A percentile compares a stretch with the other conserved stretches of the same genome.
These are phyloP conservation scores for Colletotrichum acutatum DNA, from an alignment of 2,329 filamentous ascomycete species.

Conservation along the genomic window DNA sequence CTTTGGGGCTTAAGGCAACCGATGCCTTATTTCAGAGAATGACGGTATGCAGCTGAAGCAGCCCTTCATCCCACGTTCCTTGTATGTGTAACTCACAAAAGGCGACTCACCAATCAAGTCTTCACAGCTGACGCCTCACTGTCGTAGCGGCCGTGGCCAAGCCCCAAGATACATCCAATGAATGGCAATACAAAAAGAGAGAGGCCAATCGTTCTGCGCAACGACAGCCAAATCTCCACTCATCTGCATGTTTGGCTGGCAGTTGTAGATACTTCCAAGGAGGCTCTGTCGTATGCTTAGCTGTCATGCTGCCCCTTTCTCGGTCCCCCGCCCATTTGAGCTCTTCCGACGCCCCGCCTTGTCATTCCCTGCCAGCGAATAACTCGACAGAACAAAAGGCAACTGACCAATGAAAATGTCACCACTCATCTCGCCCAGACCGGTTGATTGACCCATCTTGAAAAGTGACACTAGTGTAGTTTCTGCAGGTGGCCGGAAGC, in stretches of 20 bases:
- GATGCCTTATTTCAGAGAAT: neutral
- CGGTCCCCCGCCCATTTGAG: neutral
- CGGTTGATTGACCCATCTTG: neutral
- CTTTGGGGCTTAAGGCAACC: neutral
- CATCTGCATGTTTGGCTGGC: neutral
- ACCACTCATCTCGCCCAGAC: neutral
- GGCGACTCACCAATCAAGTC: neutral
- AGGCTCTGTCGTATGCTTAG: neutral
- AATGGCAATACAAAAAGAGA: neutral
- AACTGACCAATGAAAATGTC: neutral
- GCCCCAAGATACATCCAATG: neutral
- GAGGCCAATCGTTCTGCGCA: neutral
- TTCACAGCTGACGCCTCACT: neutral
- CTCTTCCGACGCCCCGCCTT: neutral
- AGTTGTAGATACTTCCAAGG: neutral
- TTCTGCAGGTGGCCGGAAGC: neutral
- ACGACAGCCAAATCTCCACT: neutral
- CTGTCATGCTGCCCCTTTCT: neutral
- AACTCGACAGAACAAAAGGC: neutral
- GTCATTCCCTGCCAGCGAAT: neutral
- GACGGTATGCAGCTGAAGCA: neutral
- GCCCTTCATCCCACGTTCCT: neutral
- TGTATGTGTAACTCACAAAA: neutral
- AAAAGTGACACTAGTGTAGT: neutral
- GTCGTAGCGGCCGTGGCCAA: neutral